These are phyloP conservation scores for Globisporangium cederbergense DNA, from an alignment of 352 stramenopile species.

Conservation along the genomic window DNA sequence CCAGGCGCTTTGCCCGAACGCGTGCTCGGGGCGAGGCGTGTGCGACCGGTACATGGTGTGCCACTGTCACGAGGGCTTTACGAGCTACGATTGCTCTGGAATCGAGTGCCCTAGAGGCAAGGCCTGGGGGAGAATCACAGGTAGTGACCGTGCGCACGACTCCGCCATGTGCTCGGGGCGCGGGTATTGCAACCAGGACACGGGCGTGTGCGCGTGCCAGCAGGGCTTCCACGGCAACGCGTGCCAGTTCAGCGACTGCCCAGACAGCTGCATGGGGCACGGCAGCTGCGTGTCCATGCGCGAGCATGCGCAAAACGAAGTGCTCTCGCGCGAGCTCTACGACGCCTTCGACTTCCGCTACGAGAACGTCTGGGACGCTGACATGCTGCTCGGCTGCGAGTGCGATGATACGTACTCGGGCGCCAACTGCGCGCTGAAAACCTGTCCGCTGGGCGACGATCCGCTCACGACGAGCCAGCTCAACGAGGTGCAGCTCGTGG, in stretches of 20 bases:
- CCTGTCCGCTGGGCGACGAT: constrained; percentile 67
- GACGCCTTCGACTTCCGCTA: constrained; percentile 39
- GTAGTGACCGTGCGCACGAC: constrained; percentile 41
- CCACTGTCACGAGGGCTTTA: constrained; percentile 48
- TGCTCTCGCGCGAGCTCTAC: constrained; percentile 52
- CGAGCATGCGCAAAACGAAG: constrained; percentile 44
- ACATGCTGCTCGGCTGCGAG: constrained; percentile 71
- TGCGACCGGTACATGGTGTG: constrained; percentile 61
- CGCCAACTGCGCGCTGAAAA: constrained; percentile 52
- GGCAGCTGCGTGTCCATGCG: constrained; percentile 75
- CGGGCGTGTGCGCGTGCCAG: constrained; percentile 80
- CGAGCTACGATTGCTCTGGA: constrained; percentile 65
- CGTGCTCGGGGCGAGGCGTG: constrained; percentile 50
- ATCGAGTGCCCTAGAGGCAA: constrained; percentile 42
- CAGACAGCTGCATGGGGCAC: constrained; percentile 39
- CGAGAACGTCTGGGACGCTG: constrained; percentile 63
- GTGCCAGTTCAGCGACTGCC: constrained; percentile 58
- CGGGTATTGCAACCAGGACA: constrained; percentile 65
- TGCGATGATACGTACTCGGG: constrained; percentile 66
- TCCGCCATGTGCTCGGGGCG: constrained; percentile 50
- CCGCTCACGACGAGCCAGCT: constrained; percentile 51
- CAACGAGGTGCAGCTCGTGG: constrained; percentile 62
- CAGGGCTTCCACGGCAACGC: constrained; percentile 69
- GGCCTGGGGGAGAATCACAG: constrained; percentile 50
- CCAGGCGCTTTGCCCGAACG: constrained; percentile 46